Evolutionary conservation across 768 basidiomycete genomes (phyloP), one percentile per base, ranked within the genome.

Genomic region (Phlegmacium glaucopus): DNA sequence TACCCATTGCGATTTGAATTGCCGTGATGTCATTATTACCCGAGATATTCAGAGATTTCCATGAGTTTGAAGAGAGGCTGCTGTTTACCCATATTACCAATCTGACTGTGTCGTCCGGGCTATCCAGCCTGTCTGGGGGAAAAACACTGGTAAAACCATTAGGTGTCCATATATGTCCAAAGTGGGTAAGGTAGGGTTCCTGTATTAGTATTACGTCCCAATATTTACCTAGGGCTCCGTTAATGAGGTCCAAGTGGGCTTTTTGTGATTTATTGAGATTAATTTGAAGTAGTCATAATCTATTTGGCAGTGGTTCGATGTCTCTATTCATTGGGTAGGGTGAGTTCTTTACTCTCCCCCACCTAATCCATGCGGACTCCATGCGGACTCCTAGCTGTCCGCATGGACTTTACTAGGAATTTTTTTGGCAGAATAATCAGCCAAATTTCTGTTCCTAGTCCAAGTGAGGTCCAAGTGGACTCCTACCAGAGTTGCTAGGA

Each of bases 251-350:
- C 2, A 17, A 22, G 5, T 45, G 44, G 4, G 44, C 44, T 16
- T 37, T 36, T 8, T n/a, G 13, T 1, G 44, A 45, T 7, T 45
- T 45, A 35, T 45, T 45, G 25, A 45, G 35, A 11, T 45, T 45
- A 6, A 38, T n/a, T 11, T 45, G 44, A 1, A 45, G 34, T 0
- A 45, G 30, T 12, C 44, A 8, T 37, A 45, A 16, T 35, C 36
- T 45, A 16, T 43, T 16, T 32, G 30, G 30, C 30, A 13, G 8
- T 32, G 30, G 13, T 8, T 8, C 8, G 13, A 13, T 8, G 8
- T 32, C 9, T 32, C 9, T 13, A 32, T 8, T 8, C 30, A 32
- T 32, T 8, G 30, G 8, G 9, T 32, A n/a, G n/a, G n/a, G n/a
- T n/a, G n/a, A n/a, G n/a, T n/a, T n/a, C n/a, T n/a, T n/a, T n/a